A percentile compares a stretch with the other conserved stretches of the same genome.
Conservation (phyloP, 108 stramenopile genomes). For the Stephanodiscus minutulus region DNA sequence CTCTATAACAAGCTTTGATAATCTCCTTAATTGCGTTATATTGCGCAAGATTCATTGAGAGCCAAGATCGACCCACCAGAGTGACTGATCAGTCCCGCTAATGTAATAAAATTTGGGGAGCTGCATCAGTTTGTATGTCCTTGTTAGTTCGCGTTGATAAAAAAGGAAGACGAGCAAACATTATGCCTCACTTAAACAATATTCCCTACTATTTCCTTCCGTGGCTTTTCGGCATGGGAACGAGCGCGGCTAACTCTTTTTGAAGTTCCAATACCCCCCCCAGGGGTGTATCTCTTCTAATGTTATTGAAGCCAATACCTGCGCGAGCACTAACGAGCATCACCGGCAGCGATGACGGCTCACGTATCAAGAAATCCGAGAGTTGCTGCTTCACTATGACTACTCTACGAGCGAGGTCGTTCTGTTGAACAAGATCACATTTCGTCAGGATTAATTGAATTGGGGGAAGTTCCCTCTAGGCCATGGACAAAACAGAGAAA, state of each 20-base stretch:
- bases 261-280: constrained; percentile 79
- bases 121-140: no score
- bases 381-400: constrained; percentile 65
- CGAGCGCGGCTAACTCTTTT: constrained; percentile 68
- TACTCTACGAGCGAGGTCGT: constrained; percentile 74
- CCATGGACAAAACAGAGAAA: constrained; percentile 3
- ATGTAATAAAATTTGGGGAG: neutral
- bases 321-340: constrained; percentile 80
- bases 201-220: neutral
- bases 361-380: constrained; percentile 67
- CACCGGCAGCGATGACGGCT: constrained; percentile 72
- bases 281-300: constrained; percentile 45
- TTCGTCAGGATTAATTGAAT: constrained; percentile 86
- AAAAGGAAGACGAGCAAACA: neutral
- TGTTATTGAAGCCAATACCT: constrained; percentile 58
- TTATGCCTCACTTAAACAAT: neutral
- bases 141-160: neutral
- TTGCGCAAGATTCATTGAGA: no score
- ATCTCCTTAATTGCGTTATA: no score
- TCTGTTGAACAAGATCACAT: constrained; percentile 78
- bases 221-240: constrained; percentile 29
- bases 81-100: neutral
- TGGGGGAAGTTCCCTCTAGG: constrained; percentile 64
- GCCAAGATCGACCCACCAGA: no score
- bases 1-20: no score